Base-by-base conservation (phyloP, 805 yeast species). In the Groenewaldozyma salmanticensis region DNA sequence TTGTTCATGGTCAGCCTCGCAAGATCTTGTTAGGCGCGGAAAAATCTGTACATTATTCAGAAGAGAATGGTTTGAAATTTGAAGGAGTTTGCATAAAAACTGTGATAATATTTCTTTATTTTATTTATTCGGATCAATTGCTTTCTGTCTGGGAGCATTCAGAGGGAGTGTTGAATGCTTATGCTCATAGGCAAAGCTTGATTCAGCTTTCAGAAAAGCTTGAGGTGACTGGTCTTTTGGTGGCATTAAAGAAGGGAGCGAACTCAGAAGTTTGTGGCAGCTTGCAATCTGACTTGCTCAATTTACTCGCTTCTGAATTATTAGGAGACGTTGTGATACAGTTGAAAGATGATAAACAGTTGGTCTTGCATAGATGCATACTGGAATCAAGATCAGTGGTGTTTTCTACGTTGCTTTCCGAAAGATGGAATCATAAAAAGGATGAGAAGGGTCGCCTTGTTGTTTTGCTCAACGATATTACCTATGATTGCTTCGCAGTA, bases 321-420 rank as follows among this genome's bases (percentile, higher is more conserved):
- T 24, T 24, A 9, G 29, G 29, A 2, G 82, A 79, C 52, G 68
- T 74, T 2, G 50, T 51, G 0, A 58, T 84, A 2, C 48, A 48
- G 4, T 55, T 80, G n/a, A 46, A 59, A 1, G 78, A 75, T 49
- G 76, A 74, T 1, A 62, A 58, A n/a, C 27, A 21, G 1, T 24
- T 70, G 0, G 42, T 45, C 21, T 54, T 53, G 4, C 75, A 76
- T 52, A 69, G 79, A 2, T 63, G 66, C 7, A 59, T 85, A 3
- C 52, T 87, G n/a, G 21, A 43, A 13, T 34, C 49, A 2, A 61
- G 94, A 44, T 73, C 79, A 36, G 76, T 74, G 0, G 82, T 69
- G 52, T 84, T 87, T 55, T 78, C 74, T 42, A 67, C 79, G 0
- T 48, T 75, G 2, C 65, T 81, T 27, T 70, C 79, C 0, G 53